phyloP scores from a whole-genome alignment of 2,329 filamentous ascomycete genomes.

The Geoglossum cookeanum region DNA sequence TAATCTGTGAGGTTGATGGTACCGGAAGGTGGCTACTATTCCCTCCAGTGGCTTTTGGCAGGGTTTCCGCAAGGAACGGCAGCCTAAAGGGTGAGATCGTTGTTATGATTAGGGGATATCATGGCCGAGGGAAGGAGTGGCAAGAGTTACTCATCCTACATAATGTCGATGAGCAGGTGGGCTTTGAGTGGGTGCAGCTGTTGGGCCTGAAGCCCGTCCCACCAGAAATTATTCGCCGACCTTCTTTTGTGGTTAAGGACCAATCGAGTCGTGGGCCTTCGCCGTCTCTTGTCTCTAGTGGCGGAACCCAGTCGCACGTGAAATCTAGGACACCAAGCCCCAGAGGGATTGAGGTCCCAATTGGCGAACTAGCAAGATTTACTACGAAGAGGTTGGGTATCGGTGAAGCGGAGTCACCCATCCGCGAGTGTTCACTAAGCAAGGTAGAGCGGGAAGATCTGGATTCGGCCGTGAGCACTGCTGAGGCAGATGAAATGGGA shows the following conservation, averaged over 20 bases:
- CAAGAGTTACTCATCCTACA: constrained; percentile 64
- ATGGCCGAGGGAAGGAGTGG: constrained; percentile 48
- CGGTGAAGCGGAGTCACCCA: not conserved
- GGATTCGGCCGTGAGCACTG: not conserved
- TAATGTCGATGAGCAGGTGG: constrained; percentile 57
- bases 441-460: constrained; percentile 4
- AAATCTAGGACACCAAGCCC: constrained; percentile 28
- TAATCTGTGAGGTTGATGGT: constrained; percentile 77
- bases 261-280: not conserved
- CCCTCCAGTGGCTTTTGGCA: constrained; percentile 56
- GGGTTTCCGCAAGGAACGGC: constrained; percentile 63
- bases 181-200: constrained; percentile 74
- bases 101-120: constrained; percentile 65
- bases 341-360: constrained; percentile 38
- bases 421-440: constrained; percentile 1
- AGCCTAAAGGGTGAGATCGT: constrained; percentile 55
- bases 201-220: constrained; percentile 48
- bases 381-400: constrained; percentile 24
- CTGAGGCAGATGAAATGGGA: not conserved
- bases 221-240: constrained; percentile 34
- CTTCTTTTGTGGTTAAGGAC: constrained; percentile 27
- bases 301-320: constrained; percentile 15
- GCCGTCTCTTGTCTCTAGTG: not conserved
- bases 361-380: constrained; percentile 35
- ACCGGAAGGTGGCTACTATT: constrained; percentile 71